Conservation (phyloP, 768 basidiomycete genomes). For the Tylopilus plumbeoviolaceoides region DNA sequence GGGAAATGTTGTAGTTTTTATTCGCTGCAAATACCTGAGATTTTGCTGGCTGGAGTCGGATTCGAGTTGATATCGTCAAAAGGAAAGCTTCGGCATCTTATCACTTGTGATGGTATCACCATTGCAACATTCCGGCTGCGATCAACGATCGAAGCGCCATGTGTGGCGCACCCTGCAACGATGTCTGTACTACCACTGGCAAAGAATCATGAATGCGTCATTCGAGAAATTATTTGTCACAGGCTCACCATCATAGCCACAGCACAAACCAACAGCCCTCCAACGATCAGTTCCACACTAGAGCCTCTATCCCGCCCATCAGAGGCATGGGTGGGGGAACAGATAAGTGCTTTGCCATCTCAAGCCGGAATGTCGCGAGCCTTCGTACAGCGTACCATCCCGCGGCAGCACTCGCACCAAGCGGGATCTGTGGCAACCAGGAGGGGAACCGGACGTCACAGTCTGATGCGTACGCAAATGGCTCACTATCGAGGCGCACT, state of each 20-base stretch:
- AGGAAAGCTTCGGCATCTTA: neutral
- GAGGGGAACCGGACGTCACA: conserved; percentile 15
- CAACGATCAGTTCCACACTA: conserved; percentile 27
- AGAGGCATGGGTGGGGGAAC: conserved; percentile 18
- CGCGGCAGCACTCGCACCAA: conserved; percentile 62
- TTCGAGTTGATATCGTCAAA: no score
- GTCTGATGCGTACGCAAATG: conserved; percentile 40
- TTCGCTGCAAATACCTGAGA: no score
- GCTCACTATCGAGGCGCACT: conserved; percentile 18
- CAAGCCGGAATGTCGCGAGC: conserved; percentile 34
- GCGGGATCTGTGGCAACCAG: conserved; percentile 43
- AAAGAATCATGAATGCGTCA: no score
- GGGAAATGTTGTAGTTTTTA: no score
- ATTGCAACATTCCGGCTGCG: neutral
- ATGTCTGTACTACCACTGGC: neutral
- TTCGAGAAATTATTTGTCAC: no score
- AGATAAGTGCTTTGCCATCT: conserved; percentile 1
- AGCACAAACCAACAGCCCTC: conserved; percentile 1
- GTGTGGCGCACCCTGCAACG: neutral
- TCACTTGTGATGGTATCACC: neutral
- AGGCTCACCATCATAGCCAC: neutral
- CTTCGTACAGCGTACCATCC: conserved; percentile 65
- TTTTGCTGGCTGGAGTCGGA: no score
- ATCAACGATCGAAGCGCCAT: neutral
- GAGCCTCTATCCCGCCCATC: conserved; percentile 33